These are phyloP conservation scores for Quercus phellos DNA, from an alignment of 331 rosid genomes.

Conservation along the genomic window DNA sequence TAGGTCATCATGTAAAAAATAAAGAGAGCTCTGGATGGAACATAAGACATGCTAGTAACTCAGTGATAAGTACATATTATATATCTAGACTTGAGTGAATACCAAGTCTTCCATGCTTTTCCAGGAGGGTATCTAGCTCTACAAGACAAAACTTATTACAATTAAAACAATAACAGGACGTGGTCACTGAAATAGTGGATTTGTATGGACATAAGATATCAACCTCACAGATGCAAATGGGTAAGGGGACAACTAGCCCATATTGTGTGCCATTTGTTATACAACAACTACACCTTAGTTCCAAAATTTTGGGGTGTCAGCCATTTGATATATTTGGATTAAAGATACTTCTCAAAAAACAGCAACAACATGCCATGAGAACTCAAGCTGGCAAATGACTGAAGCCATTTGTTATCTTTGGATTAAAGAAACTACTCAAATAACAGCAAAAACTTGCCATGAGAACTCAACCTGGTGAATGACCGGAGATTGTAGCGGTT, in stretches of 20 bases:
- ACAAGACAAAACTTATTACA: not conserved
- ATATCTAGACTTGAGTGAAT: not conserved
- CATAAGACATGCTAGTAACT: not conserved
- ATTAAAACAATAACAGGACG: not conserved
- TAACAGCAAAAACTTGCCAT: not conserved
- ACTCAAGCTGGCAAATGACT: no score
- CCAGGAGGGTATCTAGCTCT: not conserved
- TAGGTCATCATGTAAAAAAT: not conserved
- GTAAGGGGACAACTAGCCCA: not conserved
- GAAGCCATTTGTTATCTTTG: not conserved
- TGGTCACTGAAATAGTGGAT: not conserved
- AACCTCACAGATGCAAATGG: not conserved
- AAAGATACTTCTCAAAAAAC: no score
- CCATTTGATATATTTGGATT: no score
- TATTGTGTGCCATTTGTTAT: not conserved
- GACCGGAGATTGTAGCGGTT: not conserved
- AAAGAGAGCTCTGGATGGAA: not conserved
- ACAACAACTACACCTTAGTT: no score
- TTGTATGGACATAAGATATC: not conserved
- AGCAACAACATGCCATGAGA: no score
- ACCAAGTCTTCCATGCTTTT: not conserved
- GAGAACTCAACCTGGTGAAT: not conserved
- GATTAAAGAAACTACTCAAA: not conserved
- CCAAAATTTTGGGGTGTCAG: no score
- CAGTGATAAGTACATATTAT: not conserved